These are phyloP conservation scores for Avena sativa DNA, from an alignment of 176 grass and related monocot species.

Conservation along the genomic window DNA sequence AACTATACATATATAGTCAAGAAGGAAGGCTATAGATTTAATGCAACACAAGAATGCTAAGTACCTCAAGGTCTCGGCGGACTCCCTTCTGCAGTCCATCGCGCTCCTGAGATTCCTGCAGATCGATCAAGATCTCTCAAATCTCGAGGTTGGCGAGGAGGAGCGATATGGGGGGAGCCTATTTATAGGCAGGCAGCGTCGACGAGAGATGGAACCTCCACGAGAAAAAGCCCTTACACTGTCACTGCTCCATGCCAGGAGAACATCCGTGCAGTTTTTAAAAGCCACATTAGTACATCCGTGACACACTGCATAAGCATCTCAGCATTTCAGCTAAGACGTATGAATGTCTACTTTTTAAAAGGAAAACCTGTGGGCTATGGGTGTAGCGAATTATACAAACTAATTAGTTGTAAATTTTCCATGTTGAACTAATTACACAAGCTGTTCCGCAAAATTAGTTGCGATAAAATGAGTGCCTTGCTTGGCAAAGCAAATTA, in stretches of 20 bases:
- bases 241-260: conserved; percentile 8
- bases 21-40: too few relatives aligned
- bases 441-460: neutral
- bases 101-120: conserved; percentile 25
- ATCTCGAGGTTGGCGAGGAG: conserved; percentile 46
- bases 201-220: conserved; percentile 38
- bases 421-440: neutral
- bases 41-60: conserved; percentile 19
- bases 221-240: neutral
- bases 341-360: neutral
- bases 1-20: too few relatives aligned
- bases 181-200: conserved; percentile 50
- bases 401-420: neutral
- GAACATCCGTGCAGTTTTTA: neutral
- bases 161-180: neutral
- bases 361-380: neutral
- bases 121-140: conserved; percentile 26
- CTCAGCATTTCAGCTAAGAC: neutral
- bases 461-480: neutral
- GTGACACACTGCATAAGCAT: neutral
- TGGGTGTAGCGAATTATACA: neutral
- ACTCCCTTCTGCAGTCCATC: conserved; percentile 55
- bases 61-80: conserved; percentile 58
- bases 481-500: neutral
- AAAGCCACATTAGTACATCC: neutral